Evolutionary conservation across 73 alveolate species (phyloP), one percentile per base, ranked within the genome.

Genomic region (Tetrahymena borealis): DNA sequence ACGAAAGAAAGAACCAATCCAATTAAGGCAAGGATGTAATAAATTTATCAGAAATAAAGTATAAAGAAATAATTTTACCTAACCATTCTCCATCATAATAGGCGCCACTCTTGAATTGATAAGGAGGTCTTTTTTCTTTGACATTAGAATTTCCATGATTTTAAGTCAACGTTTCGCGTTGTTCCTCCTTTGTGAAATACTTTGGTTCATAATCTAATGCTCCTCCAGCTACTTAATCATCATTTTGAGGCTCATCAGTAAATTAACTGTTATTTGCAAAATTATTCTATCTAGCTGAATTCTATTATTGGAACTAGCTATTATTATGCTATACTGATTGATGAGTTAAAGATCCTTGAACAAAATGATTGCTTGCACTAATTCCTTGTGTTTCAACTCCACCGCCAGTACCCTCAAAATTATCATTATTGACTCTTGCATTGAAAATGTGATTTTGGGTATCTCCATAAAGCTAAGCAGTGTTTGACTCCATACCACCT

Each of bases 61-160:
- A n/a, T n/a, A n/a, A 60, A 0, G 10, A 15, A 7, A 18, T 37
- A 13, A 33, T 32, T 39, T 93, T 93, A 40, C 95, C 95, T 37
- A 93, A 41, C 95, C 95, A 93, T n/a, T 93, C 95, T 4, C 95
- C 95, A 39, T 93, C 95, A 85, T 93, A 93, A 33, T 79, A 36
- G 11, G 95, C 95, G 2, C 96, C 96, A 33, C 96, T 94, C 91
- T 91, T 90, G 78, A 90, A 94, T 33, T 40, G 35, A 42, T 79
- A 94, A 90, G 94, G 93, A 39, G 94, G 96, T 78, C 96, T 90
- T 77, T 91, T 60, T 43, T 94, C 96, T 33, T 93, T 93, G 20
- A 43, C 90, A 24, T 32, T 39, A 38, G 41, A 79, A 79, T 79
- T 79, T 60, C 28, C 85, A 60, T n/a, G 85, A 20, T 60, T 60